Evolutionary conservation across 2,329 filamentous ascomycete species (phyloP).

Genomic region (Delphinella strobiligena): DNA sequence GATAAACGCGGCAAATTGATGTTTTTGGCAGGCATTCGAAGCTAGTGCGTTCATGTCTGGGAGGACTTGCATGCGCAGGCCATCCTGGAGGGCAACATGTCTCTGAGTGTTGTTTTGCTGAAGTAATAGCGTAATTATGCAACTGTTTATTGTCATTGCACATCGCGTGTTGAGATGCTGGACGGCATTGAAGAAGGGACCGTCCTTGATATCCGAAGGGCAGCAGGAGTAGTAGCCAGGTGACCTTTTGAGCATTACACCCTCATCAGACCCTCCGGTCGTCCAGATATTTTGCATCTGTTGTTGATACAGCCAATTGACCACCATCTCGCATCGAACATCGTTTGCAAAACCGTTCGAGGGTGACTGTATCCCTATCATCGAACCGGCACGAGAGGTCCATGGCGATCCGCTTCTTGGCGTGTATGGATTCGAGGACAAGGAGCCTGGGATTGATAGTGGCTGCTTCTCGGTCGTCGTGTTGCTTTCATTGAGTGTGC

Average conservation of each 20-base stretch:
- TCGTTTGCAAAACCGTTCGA: constrained; percentile 19
- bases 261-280: constrained; percentile 29
- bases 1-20: constrained; percentile 48
- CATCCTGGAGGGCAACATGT: constrained; percentile 42
- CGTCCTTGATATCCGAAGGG: constrained; percentile 26
- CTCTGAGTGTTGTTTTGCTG: constrained; percentile 26
- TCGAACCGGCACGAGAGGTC: constrained; percentile 16
- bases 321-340: constrained; percentile 43
- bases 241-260: constrained; percentile 36
- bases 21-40: constrained; percentile 40
- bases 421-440: too few relatives aligned
- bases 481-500: too few relatives aligned
- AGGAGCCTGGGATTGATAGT: too few relatives aligned
- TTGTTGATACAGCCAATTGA: constrained; percentile 45
- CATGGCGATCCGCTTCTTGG: too few relatives aligned
- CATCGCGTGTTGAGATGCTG: constrained; percentile 38
- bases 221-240: constrained; percentile 34
- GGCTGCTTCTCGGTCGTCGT: too few relatives aligned
- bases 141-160: constrained; percentile 51
- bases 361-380: constrained; percentile 17
- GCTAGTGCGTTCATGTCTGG: constrained; percentile 40
- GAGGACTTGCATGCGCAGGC: constrained; percentile 45
- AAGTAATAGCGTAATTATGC: constrained; percentile 45
- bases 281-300: constrained; percentile 39
- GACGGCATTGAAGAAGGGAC: constrained; percentile 32